Percentiles rank a stretch among this genome's conserved stretches.
Evolutionary conservation across 208 protist genomes (phyloP).

Genomic region (Porcisia deanei): DNA sequence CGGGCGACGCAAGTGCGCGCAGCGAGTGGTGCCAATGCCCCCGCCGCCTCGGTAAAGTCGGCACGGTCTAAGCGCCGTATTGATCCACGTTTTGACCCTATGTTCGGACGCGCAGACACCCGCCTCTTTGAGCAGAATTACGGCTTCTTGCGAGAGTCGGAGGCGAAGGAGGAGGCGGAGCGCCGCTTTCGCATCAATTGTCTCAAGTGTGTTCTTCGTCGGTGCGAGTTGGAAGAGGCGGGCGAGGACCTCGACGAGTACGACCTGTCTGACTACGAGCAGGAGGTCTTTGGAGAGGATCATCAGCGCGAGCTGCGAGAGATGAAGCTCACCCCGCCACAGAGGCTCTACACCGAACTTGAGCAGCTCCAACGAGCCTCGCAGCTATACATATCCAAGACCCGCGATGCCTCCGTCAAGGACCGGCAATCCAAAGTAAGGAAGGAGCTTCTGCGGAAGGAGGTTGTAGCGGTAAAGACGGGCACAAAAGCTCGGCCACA

Average conservation of each 20-base stretch:
- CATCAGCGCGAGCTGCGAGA: conserved; percentile 53
- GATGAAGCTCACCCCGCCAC: conserved; percentile 62
- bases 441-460: conserved; percentile 67
- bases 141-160: conserved; percentile 75
- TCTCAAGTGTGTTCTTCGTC: conserved; percentile 66
- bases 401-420: conserved; percentile 40
- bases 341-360: conserved; percentile 53
- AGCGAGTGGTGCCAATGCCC: not conserved
- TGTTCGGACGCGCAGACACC: conserved; percentile 51
- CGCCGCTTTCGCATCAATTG: conserved; percentile 71
- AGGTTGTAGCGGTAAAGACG: conserved; percentile 70
- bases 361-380: conserved; percentile 71
- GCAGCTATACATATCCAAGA: conserved; percentile 57
- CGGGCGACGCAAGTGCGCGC: not conserved
- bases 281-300: conserved; percentile 76
- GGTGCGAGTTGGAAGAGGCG: conserved; percentile 67
- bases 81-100: conserved; percentile 82
- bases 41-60: conserved; percentile 2
- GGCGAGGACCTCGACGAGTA: conserved; percentile 78
- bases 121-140: conserved; percentile 78
- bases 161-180: conserved; percentile 67
- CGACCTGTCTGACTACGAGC: conserved; percentile 80
- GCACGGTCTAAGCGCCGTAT: conserved; percentile 14
- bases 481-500: conserved; percentile 68
- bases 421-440: conserved; percentile 43